phyloP scores from a whole-genome alignment of 495 filamentous ascomycete genomes.

The Rhypophila decipiens region DNA sequence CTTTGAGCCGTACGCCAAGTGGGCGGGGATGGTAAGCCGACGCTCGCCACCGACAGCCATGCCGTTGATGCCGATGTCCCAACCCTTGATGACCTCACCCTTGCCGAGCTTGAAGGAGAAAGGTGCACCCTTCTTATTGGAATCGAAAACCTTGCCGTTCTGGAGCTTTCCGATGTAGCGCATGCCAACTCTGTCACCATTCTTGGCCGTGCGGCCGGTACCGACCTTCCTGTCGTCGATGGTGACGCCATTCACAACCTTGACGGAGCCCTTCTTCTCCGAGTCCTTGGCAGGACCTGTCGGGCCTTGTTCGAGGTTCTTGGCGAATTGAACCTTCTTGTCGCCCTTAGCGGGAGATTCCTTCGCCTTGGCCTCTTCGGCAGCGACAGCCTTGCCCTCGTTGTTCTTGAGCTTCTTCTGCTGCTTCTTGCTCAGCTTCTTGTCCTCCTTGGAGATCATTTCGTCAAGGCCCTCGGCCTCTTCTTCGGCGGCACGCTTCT shows the following conservation, averaged over 20 bases:
- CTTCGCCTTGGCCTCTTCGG: constrained; percentile 50
- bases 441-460: constrained; percentile 61
- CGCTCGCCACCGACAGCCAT: constrained; percentile 93
- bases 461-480: constrained; percentile 62
- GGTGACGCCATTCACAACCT: constrained; percentile 78
- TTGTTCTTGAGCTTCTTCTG: constrained; percentile 99
- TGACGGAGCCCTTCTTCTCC: constrained; percentile 44
- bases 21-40: constrained; percentile 77
- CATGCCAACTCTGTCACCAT: constrained; percentile 80
- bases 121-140: constrained; percentile 95
- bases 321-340: constrained; percentile 99
- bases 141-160: constrained; percentile 88
- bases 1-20: constrained; percentile 82
- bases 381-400: constrained; percentile 70
- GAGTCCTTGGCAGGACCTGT: constrained; percentile 54
- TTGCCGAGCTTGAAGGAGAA: constrained; percentile 91
- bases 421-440: constrained; percentile 90
- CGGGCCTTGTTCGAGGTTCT: constrained; percentile 95
- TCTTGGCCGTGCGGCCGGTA: constrained; percentile 72
- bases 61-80: constrained; percentile 89
- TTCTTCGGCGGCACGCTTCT: constrained; percentile 71
- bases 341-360: constrained; percentile 51
- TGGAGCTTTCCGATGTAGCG: constrained; percentile 95
- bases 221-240: constrained; percentile 94
- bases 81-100: constrained; percentile 96